Conservation (phyloP, 805 yeast genomes). For the Brettanomyces naardenensis region DNA sequence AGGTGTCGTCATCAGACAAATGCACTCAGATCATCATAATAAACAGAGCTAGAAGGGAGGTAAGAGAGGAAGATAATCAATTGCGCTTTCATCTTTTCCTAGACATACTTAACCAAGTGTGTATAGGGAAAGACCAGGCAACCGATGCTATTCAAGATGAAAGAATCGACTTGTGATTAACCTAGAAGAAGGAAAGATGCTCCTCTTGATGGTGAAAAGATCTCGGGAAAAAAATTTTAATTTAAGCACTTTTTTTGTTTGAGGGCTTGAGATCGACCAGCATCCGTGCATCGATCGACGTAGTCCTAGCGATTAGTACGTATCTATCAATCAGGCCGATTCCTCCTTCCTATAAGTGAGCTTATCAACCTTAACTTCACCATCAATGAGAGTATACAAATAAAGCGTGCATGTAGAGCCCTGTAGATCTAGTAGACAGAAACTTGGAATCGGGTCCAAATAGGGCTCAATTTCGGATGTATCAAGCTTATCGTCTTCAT, state of each 20-base stretch:
- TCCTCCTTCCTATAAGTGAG: slow-evolving; percentile 55
- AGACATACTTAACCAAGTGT: not conserved
- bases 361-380: slow-evolving; percentile 87
- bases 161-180: no score
- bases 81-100: not conserved
- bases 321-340: not conserved
- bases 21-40: slow-evolving; percentile 94
- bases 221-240: no score
- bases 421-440: slow-evolving; percentile 82
- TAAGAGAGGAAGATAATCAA: not conserved
- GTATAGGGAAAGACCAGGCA: not conserved
- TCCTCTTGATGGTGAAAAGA: no score
- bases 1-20: slow-evolving; percentile 79
- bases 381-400: slow-evolving; percentile 73
- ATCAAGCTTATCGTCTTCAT: slow-evolving; percentile 10
- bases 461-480: slow-evolving; percentile 11
- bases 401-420: slow-evolving; percentile 71
- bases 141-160: no score
- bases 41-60: slow-evolving; percentile 1
- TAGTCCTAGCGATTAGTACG: no score
- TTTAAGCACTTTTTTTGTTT: no score
- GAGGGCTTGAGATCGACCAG: no score
- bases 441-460: slow-evolving; percentile 61
- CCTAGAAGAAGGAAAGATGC: no score
- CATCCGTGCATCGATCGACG: no score